phyloP scores from a whole-genome alignment of 768 basidiomycete species.

The Serendipita sp. region DNA sequence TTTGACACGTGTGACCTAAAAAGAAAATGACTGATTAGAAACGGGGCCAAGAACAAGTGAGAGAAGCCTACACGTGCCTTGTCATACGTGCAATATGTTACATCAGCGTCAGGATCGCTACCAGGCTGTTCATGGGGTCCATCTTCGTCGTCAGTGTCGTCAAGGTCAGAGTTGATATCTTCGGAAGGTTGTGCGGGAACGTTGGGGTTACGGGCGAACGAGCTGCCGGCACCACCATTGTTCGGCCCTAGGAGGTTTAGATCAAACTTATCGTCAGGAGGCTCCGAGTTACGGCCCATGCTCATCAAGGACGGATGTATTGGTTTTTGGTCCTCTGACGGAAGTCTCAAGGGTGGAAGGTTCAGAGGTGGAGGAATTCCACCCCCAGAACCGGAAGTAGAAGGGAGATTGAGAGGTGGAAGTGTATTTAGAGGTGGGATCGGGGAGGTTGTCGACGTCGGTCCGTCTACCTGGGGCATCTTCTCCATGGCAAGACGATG shows the following conservation, averaged over 20 bases:
- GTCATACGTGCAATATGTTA: constrained; percentile 96
- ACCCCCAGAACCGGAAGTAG: constrained; percentile 13
- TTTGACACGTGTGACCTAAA: constrained; percentile 92
- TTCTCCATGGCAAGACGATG: constrained; percentile 5
- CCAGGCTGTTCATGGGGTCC: constrained; percentile 74
- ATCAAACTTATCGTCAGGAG: background rate
- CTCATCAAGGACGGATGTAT: background rate
- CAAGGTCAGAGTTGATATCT: constrained; percentile 90
- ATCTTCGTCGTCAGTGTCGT: constrained; percentile 79
- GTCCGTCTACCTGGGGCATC: constrained; percentile 73
- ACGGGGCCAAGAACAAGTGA: too few relatives aligned
- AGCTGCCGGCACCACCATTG: background rate
- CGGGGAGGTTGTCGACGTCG: constrained; percentile 41
- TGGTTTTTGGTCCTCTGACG: constrained; percentile 25
- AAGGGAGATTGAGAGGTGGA: constrained; percentile 51
- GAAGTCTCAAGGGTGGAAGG: constrained; percentile 62
- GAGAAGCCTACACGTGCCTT: constrained; percentile 40
- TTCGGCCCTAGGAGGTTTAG: background rate
- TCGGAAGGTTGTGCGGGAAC: constrained; percentile 26
- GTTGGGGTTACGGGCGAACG: background rate
- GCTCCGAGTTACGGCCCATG: background rate
- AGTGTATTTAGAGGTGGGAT: constrained; percentile 19
- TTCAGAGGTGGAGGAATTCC: constrained; percentile 44
- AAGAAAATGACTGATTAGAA: too few relatives aligned
- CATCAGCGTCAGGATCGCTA: constrained; percentile 60